Evolutionary conservation across 1,139 yeast genomes (phyloP).

Genomic region (Hyphopichia khmerensis): DNA sequence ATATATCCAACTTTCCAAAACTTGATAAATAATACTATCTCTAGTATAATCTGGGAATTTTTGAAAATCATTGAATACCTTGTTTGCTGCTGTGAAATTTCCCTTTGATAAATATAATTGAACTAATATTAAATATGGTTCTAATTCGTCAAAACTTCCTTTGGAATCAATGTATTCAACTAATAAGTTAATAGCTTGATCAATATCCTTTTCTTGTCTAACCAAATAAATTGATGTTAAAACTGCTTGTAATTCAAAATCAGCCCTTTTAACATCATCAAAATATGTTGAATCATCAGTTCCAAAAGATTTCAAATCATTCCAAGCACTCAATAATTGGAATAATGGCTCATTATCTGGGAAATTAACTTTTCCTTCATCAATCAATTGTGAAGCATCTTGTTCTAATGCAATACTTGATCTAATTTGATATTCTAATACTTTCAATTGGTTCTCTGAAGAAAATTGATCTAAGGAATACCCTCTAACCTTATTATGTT

Average conservation of each 20-base stretch:
- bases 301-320: slow-evolving; percentile 44
- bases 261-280: slow-evolving; percentile 35
- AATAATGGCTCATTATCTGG: slow-evolving; percentile 39
- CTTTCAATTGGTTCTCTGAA: slow-evolving; percentile 36
- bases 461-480: slow-evolving; percentile 36
- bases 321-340: slow-evolving; percentile 42
- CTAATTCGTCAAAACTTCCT: slow-evolving; percentile 31
- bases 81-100: slow-evolving; percentile 35
- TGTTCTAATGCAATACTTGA: slow-evolving; percentile 38
- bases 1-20: slow-evolving; percentile 66
- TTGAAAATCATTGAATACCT: slow-evolving; percentile 33
- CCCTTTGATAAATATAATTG: slow-evolving; percentile 45
- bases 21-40: slow-evolving; percentile 66
- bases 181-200: slow-evolving; percentile 38
- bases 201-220: slow-evolving; percentile 36
- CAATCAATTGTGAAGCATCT: slow-evolving; percentile 44
- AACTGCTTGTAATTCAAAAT: slow-evolving; percentile 42
- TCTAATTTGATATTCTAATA: slow-evolving; percentile 43
- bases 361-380: slow-evolving; percentile 32
- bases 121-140: slow-evolving; percentile 42
- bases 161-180: slow-evolving; percentile 20
- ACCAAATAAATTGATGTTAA: slow-evolving; percentile 45
- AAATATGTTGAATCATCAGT: slow-evolving; percentile 36
- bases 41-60: slow-evolving; percentile 49
- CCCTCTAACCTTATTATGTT: slow-evolving; percentile 36